Conservation (phyloP, 345 rosid genomes). For the Syzygium jambos region DNA sequence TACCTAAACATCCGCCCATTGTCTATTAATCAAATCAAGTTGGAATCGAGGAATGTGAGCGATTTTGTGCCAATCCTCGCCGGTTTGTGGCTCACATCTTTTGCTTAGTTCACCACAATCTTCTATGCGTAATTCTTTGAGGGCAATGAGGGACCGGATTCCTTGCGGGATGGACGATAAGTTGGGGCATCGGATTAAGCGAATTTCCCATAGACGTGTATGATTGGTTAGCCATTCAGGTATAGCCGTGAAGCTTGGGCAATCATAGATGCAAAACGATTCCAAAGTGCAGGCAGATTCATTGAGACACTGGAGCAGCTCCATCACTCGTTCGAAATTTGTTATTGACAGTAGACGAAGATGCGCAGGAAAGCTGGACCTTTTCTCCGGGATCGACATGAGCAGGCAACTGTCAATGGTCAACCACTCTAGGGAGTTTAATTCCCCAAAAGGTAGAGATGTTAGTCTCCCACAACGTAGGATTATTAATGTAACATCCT, state of each 20-base stretch:
- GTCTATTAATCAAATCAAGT: neutral
- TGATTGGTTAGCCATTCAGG: neutral
- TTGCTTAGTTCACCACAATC: neutral
- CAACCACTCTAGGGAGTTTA: neutral
- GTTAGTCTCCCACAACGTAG: neutral
- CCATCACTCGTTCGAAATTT: neutral
- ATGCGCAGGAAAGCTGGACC: neutral
- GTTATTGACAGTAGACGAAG: rapidly evolving
- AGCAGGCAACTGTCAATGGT: rapidly evolving
- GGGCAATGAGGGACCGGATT: neutral
- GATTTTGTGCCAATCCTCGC: neutral
- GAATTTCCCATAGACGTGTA: neutral
- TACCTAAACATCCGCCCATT: neutral
- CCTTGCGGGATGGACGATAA: neutral
- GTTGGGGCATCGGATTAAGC: neutral
- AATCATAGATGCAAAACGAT: neutral
- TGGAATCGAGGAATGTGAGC: neutral
- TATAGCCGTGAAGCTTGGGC: neutral
- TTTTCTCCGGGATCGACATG: neutral
- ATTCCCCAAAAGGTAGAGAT: neutral
- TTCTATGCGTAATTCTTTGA: neutral
- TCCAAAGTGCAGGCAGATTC: neutral
- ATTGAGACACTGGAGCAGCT: neutral
- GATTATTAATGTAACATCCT: no score
- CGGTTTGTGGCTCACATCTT: neutral